Evolutionary conservation across 106 monocot species (phyloP), one percentile per base, ranked within the genome.

Genomic region (Dioscorea zingiberensis): DNA sequence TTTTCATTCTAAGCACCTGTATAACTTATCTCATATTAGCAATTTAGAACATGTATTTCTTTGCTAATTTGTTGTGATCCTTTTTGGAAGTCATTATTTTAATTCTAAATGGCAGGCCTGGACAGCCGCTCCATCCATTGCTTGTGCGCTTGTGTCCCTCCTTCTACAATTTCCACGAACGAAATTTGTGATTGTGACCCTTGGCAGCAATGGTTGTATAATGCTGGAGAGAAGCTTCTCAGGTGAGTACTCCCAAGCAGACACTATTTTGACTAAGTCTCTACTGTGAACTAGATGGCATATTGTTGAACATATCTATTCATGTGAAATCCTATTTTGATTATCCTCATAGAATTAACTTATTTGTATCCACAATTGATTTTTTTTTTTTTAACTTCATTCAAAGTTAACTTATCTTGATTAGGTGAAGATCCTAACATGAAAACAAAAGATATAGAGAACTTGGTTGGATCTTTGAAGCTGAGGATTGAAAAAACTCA

Each of bases 101-200:
- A 18, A 24, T 22, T 65, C 22, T 44, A 14, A 25, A 27, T 59
- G 27, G 15, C 55, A 81, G 81, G 66, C 57, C 44, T 81, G 76
- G 76, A 64, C 76, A 48, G 61, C 55, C 28, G 64, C 56, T 13
- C 47, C 55, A n/a, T 76, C 81, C 17, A 72, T 58, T 57, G 47
- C 81, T n/a, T 61, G 76, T 58, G 81, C 81, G 58, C 32, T 81
- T 16, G 53, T 81, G 2, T 66, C 80, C 18, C 65, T 80, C 44
- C 71, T 75, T 67, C n/a, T 75, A 23, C 66, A 48, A 58, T 49
- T 80, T 13, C 81, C 76, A 19, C 62, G 51, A n/a, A 12, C 67
- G 19, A 71, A 62, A 68, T 81, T 81, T 72, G 67, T 81, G 53
- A 59, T 81, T 53, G 81, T 81, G 55, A 76, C 76, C 25, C 76